Conservation (phyloP, 352 stramenopile genomes). For the Phytophthora cajani region DNA sequence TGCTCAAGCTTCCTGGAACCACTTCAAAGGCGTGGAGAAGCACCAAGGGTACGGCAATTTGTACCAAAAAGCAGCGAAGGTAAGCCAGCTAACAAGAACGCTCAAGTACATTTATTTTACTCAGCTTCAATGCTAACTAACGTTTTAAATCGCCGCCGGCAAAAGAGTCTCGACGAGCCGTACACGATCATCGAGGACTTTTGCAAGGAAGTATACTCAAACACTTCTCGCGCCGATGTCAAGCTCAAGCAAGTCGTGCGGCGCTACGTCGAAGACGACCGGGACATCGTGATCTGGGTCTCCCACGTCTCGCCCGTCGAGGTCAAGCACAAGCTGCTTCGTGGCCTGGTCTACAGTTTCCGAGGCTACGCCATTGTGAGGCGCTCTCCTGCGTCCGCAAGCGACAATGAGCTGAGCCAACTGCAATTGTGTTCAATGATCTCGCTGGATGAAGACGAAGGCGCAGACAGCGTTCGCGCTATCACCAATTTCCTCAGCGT, state of each 20-base stretch:
- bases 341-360: constrained; percentile 43
- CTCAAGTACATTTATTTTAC: not conserved
- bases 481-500: constrained; percentile 55
- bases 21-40: constrained; percentile 38
- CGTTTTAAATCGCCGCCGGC: not conserved
- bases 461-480: constrained; percentile 31
- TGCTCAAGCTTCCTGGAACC: constrained; percentile 23
- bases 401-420: constrained; percentile 38
- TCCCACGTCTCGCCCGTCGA: constrained; percentile 49
- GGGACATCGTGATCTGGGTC: constrained; percentile 66
- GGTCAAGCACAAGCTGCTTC: constrained; percentile 53
- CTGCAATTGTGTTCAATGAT: constrained; percentile 58
- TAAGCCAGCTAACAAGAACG: not conserved
- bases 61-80: constrained; percentile 37
- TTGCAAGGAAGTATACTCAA: constrained; percentile 56
- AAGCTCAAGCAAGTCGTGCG: constrained; percentile 61
- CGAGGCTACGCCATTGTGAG: constrained; percentile 64
- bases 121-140: not conserved
- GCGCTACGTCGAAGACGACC: constrained; percentile 59
- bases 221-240: constrained; percentile 52
- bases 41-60: constrained; percentile 31
- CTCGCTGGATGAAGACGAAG: constrained; percentile 44
- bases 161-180: constrained; percentile 40
- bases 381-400: constrained; percentile 33
- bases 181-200: constrained; percentile 69